Evolutionary conservation across 202 grass and related monocot species (phyloP).

Genomic region (Bolboschoenoplectus hybrid): DNA sequence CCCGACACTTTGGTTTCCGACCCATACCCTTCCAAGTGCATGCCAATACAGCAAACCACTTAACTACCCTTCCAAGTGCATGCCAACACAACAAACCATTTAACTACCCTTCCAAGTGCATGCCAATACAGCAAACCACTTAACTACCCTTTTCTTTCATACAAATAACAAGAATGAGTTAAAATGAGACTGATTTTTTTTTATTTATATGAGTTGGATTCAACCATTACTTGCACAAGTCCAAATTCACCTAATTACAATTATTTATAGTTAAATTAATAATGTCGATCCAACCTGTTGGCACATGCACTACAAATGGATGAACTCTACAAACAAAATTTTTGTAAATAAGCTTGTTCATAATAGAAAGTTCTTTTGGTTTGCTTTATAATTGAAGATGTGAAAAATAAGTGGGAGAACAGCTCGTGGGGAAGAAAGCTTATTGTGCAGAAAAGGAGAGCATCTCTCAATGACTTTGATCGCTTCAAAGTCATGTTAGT

Average conservation of each 20-base stretch:
- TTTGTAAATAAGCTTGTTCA: neutral
- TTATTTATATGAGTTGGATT: neutral
- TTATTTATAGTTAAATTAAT: neutral
- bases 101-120: too few relatives aligned
- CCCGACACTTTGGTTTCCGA: neutral
- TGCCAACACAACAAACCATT: too few relatives aligned
- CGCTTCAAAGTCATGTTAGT: slow-evolving; percentile 89
- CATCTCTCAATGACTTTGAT: slow-evolving; percentile 79
- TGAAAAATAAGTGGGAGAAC: slow-evolving; percentile 89
- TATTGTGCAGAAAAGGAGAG: slow-evolving; percentile 95
- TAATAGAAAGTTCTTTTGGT: slow-evolving; percentile 1
- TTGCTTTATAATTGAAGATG: slow-evolving; percentile 48
- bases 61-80: neutral
- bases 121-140: too few relatives aligned
- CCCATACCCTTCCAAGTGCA: neutral
- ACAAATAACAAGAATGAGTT: neutral
- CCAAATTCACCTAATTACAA: neutral
- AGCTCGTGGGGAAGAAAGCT: slow-evolving; percentile 90
- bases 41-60: neutral
- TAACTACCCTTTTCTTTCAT: neutral
- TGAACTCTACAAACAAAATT: neutral
- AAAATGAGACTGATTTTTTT: neutral
- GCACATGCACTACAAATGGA: neutral
- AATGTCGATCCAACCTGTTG: neutral
- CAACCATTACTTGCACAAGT: neutral